Evolutionary conservation across 768 basidiomycete species (phyloP), one percentile per base, ranked within the genome.

Genomic region (Brasilioporus rufonigricans): DNA sequence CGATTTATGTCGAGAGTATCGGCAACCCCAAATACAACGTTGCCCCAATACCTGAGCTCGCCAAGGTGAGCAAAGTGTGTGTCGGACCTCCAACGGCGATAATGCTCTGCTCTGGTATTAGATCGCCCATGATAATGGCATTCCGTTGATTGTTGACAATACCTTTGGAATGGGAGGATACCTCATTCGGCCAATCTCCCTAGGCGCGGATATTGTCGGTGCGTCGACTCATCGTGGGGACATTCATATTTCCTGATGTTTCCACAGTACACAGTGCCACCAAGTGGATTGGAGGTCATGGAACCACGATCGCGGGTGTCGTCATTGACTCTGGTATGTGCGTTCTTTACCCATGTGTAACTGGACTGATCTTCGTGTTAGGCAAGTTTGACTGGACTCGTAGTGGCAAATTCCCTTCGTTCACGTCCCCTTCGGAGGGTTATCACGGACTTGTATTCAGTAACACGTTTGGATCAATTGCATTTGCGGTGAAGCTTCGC

Each of bases 241-340:
- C 16, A n/a, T 36, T 10, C 33, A 11, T 5, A 16, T 44, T 38
- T 5, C 19, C 21, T 48, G 45, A 55, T 48, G 33, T 47, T 8
- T 40, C 24, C 2, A 14, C 21, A 78, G 80, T 81, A 0, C 78
- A 83, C 61, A 80, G 79, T 29, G 81, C 81, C 3, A 86, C 84
- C 0, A 86, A 87, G 62, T 87, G 85, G 86, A 82, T 87, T 7
- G 76, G 83, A 1, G 83, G 83, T 0, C 83, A 84, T 47, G 85
- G 86, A n/a, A 85, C 83, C 10, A 84, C 82, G 8, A 80, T 87
- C 48, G 85, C 75, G 0, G 86, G 86, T 36, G 80, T 86, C 16
- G 70, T 87, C 27, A 59, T 88, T 24, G 86, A 87, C 58, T 72
- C 74, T 14, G 85, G 84, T 74, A 66, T 29, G 65, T 70, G 60